Percentiles rank a stretch among this genome's conserved stretches.
Evolutionary conservation across 352 stramenopile genomes (phyloP).

Genomic region (Peronosclerospora sorghi): DNA sequence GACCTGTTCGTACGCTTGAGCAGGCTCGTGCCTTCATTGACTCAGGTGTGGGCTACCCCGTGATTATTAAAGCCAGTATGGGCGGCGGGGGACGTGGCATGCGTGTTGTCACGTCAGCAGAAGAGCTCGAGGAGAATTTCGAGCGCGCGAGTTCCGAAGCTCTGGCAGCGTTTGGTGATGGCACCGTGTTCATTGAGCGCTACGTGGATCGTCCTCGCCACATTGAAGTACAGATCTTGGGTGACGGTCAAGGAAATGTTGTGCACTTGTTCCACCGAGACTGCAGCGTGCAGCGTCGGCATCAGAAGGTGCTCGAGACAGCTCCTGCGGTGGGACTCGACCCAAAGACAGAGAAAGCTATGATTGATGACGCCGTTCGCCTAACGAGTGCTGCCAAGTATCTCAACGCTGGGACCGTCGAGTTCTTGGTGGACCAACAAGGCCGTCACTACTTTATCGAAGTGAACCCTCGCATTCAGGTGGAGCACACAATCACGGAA

Average conservation of each 20-base stretch:
- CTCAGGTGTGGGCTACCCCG: constrained; percentile 86
- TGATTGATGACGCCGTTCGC: constrained; percentile 88
- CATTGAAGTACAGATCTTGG: constrained; percentile 97
- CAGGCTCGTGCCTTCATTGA: constrained; percentile 88
- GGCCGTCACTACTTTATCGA: constrained; percentile 95
- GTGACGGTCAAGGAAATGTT: constrained; percentile 89
- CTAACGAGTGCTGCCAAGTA: constrained; percentile 90
- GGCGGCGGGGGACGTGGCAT: constrained; percentile 96
- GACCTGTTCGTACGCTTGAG: constrained; percentile 78
- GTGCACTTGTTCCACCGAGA: constrained; percentile 95
- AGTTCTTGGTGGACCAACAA: constrained; percentile 96
- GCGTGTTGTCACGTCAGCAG: constrained; percentile 79
- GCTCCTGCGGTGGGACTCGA: constrained; percentile 84
- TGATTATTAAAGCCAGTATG: constrained; percentile 98
- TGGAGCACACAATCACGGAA: constrained; percentile 89
- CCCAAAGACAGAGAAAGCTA: constrained; percentile 74
- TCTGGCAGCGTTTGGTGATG: constrained; percentile 89
- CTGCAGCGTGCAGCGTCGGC: constrained; percentile 95
- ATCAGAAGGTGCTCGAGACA: constrained; percentile 97
- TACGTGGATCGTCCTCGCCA: constrained; percentile 94
- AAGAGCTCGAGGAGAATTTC: constrained; percentile 86
- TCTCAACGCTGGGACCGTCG: constrained; percentile 94
- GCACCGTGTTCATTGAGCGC: constrained; percentile 91
- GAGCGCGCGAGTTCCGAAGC: constrained; percentile 76
- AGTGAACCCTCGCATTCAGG: constrained; percentile 97